Evolutionary conservation across 2,329 filamentous ascomycete species (phyloP), one percentile per base, ranked within the genome.

Genomic region (Dactylellina haptotyla): DNA sequence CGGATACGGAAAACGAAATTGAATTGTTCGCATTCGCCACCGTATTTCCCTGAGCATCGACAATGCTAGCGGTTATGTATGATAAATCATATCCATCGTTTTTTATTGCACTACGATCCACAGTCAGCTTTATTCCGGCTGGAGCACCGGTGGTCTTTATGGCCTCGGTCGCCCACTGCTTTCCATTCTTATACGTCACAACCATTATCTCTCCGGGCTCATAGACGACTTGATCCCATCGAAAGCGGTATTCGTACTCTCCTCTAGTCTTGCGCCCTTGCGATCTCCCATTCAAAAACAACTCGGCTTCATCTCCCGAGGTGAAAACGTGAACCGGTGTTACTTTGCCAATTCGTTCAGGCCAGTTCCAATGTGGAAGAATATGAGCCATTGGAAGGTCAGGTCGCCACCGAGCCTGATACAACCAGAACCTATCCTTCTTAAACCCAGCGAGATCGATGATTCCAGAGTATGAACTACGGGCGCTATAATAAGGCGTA

Each of bases 291-390:
- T 86, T 87, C 10, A 87, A 76, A 71, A 86, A 87, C 1, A 87
- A 78, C 79, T 87, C 85, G 2, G 84, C 85, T 75, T 85, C 84
- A 72, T 86, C 84, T 1, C 80, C 85, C 0, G 82, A 79, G 0
- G 84, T 81, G 75, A 85, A 86, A 0, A 86, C 84, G 75, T 87
- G 85, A 0, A 87, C 84, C 0, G 85, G 85, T 2, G 85, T 87
- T 0, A 83, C 79, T 63, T 82, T 73, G 1, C 84, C 83, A 0
- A 81, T 80, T 0, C 84, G 79, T 14, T 83, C 82, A 0, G 84
- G 82, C 84, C 84, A 87, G 14, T 80, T 86, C 85, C 85, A 87
- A 76, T 87, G 85, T 1, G 85, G 85, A 0, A 87, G 81, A 16
- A 87, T 83, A 75, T 87, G 84, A 2, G 84, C 85, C 78, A 83